These are phyloP conservation scores for Sugiyamaella sp. DNA, from an alignment of 1,139 yeast species.

Conservation along the genomic window DNA sequence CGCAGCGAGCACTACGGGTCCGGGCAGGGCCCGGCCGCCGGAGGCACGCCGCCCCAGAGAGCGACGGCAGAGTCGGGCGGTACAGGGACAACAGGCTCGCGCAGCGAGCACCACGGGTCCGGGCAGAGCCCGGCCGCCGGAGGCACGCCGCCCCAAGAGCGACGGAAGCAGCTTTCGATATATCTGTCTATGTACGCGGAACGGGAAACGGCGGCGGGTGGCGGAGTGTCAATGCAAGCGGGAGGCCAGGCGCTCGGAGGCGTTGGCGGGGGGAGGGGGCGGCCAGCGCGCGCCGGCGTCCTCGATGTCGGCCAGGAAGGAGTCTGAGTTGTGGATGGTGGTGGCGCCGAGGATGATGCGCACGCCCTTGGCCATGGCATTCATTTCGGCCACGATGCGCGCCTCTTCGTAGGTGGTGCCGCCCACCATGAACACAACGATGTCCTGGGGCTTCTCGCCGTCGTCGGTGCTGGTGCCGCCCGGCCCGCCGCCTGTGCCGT, in stretches of 20 bases:
- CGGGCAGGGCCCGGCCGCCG: slow-evolving; percentile 5
- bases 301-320: slow-evolving; percentile 51
- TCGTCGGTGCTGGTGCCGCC: slow-evolving; percentile 38
- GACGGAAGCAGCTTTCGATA: no score
- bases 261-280: slow-evolving; percentile 23
- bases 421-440: slow-evolving; percentile 81
- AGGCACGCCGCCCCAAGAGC: background rate
- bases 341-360: slow-evolving; percentile 80
- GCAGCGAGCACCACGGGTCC: background rate
- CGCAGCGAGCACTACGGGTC: background rate
- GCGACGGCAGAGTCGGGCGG: background rate
- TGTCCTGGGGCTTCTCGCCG: slow-evolving; percentile 60
- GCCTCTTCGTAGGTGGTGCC: slow-evolving; percentile 95
- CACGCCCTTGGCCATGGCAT: slow-evolving; percentile 54
- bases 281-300: slow-evolving; percentile 37
- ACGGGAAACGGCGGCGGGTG: no score
- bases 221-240: slow-evolving; percentile 21
- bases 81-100: background rate
- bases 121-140: slow-evolving; percentile 2
- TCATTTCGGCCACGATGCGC: slow-evolving; percentile 73
- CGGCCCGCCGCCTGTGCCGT: slow-evolving; percentile 22
- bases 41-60: background rate
- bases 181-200: no score
- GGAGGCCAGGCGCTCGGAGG: slow-evolving; percentile 28
- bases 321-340: slow-evolving; percentile 58